Percentiles rank a stretch among this genome's conserved stretches.
phyloP scores from a whole-genome alignment of 1,284 basidiomycete genomes.

The Tilletia walkeri region DNA sequence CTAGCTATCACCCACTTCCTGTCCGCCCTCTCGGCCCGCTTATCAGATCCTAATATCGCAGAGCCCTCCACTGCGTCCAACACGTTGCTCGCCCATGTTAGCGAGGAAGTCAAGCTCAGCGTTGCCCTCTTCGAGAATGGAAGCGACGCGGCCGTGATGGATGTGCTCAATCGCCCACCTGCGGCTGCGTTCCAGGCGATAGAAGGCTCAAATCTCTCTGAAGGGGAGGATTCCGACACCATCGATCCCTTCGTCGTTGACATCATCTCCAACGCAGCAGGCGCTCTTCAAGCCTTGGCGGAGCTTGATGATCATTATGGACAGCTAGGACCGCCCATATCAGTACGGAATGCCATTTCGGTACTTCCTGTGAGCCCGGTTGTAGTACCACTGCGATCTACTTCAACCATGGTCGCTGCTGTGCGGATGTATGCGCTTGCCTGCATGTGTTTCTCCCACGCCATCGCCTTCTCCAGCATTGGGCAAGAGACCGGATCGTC shows the following conservation, averaged over 20 bases:
- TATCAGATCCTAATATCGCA: background rate
- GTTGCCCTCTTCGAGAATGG: background rate
- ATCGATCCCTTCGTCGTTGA: slow-evolving; percentile 12
- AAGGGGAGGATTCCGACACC: background rate
- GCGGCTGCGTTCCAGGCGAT: background rate
- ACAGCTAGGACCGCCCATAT: background rate
- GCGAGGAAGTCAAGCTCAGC: slow-evolving; percentile 6
- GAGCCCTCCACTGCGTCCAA: background rate
- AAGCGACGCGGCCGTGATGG: background rate
- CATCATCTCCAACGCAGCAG: slow-evolving; percentile 9
- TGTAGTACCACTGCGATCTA: background rate
- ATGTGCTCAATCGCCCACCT: background rate
- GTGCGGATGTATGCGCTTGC: slow-evolving; percentile 5
- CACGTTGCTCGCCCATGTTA: background rate
- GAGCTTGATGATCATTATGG: slow-evolving; percentile 13
- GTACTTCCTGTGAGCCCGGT: background rate
- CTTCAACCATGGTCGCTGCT: background rate
- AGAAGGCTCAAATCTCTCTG: background rate
- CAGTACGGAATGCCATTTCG: background rate
- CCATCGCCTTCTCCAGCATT: background rate
- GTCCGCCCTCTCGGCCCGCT: slow-evolving; percentile 1
- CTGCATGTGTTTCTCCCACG: background rate
- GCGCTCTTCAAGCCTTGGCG: slow-evolving; percentile 1
- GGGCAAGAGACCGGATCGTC: background rate
- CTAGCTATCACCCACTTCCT: slow-evolving; percentile 3